Evolutionary conservation across 768 basidiomycete species (phyloP).

Genomic region (Leccinum longicurvipes): DNA sequence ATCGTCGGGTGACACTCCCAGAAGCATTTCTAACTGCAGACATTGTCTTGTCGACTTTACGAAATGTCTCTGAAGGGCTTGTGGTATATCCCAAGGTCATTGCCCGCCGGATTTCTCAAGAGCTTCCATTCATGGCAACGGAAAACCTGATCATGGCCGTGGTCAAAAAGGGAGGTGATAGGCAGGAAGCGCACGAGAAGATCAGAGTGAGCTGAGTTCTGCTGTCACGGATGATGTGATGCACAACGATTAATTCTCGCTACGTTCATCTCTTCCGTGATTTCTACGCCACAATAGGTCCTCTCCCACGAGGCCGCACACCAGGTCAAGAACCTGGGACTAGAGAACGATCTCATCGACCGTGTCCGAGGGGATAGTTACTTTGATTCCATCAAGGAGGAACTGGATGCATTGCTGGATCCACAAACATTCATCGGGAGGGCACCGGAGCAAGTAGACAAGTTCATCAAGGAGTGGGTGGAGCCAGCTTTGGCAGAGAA

Average conservation of each 20-base stretch:
- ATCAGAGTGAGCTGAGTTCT: constrained; percentile 60
- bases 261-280: constrained; percentile 4
- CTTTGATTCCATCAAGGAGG: constrained; percentile 81
- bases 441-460: constrained; percentile 93
- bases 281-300: too few species aligned
- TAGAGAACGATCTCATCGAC: constrained; percentile 94
- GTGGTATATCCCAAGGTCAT: constrained; percentile 99
- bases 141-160: constrained; percentile 99
- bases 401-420: constrained; percentile 78
- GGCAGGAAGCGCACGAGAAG: constrained; percentile 96
- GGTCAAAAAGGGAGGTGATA: constrained; percentile 90
- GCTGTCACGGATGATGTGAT: constrained; percentile 15
- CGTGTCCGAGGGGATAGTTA: constrained; percentile 79
- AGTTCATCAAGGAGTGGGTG: constrained; percentile 85
- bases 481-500: constrained; percentile 66
- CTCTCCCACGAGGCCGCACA: constrained; percentile 92
- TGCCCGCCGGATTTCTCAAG: constrained; percentile 84
- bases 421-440: constrained; percentile 89
- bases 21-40: constrained; percentile 97
- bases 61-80: constrained; percentile 96
- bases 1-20: constrained; percentile 92
- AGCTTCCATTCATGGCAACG: constrained; percentile 99
- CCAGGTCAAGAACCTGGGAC: constrained; percentile 92
- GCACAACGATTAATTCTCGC: constrained; percentile 6
- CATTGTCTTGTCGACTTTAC: constrained; percentile 91